Evolutionary conservation across 2,329 filamentous ascomycete genomes (phyloP).

Genomic region (Ascochyta fabae): DNA sequence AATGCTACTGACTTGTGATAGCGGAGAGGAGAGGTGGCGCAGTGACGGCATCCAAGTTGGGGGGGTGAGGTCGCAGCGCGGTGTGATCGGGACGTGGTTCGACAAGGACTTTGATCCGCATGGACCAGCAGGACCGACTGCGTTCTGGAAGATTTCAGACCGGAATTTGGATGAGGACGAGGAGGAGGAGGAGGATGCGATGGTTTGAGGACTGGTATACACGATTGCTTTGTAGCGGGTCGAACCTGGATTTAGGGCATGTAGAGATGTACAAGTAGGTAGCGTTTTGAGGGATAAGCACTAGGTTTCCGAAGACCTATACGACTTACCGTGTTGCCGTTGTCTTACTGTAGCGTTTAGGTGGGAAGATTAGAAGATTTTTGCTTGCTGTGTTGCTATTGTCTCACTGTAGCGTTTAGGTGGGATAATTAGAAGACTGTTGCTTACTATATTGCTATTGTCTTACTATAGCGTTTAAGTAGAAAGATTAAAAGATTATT

Average conservation of each 20-base stretch:
- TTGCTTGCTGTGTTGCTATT: no score
- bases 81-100: constrained; percentile 79
- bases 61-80: constrained; percentile 67
- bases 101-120: constrained; percentile 72
- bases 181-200: constrained; percentile 19
- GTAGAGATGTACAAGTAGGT: background rate
- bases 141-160: constrained; percentile 77
- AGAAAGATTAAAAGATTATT: no score
- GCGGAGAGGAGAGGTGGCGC: constrained; percentile 74
- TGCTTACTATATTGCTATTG: no score
- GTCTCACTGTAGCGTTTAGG: no score
- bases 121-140: constrained; percentile 75
- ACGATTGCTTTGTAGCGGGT: background rate
- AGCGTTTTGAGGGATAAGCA: no score
- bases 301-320: no score
- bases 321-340: no score
- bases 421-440: no score
- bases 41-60: constrained; percentile 79
- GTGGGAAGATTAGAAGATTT: no score
- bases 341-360: no score
- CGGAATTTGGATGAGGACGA: background rate
- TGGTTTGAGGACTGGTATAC: background rate
- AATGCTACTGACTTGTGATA: constrained; percentile 42
- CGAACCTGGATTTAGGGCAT: background rate
- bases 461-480: no score